phyloP scores from a whole-genome alignment of 345 rosid genomes.

The Populus simonii region DNA sequence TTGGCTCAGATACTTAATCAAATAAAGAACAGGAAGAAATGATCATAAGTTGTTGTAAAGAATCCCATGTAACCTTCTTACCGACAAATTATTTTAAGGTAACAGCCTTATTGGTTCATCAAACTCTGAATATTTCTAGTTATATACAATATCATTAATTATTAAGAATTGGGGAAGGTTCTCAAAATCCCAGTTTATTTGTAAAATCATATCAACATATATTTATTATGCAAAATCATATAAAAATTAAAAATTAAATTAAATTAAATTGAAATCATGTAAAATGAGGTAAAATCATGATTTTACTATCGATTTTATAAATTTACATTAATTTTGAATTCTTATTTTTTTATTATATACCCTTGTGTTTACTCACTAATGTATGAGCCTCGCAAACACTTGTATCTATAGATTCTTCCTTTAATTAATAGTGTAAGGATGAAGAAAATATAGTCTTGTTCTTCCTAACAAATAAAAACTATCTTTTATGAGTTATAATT shows the following conservation, averaged over 20 bases:
- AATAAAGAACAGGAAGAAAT: neutral
- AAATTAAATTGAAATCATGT: too few species aligned
- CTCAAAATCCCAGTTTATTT: too few species aligned
- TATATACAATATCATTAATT: neutral
- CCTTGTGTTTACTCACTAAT: neutral
- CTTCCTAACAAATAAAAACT: too few species aligned
- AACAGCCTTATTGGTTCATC: neutral
- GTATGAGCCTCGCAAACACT: rapidly evolving
- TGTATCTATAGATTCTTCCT: neutral
- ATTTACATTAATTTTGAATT: too few species aligned
- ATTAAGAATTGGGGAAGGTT: neutral
- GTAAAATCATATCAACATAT: too few species aligned
- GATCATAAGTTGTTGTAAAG: neutral
- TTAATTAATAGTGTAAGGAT: neutral
- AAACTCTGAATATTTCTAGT: neutral
- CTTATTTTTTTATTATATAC: neutral
- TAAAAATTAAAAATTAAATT: too few species aligned
- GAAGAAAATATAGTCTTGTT: neutral
- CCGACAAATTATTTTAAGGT: neutral
- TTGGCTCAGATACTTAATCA: neutral
- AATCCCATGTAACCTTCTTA: neutral
- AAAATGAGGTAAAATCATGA: too few species aligned
- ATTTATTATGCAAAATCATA: too few species aligned
- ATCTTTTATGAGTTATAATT: too few species aligned
- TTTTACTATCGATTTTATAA: too few species aligned